A percentile compares a stretch with the other conserved stretches of the same genome.
Evolutionary conservation across 2,329 filamentous ascomycete species (phyloP).

Genomic region (Talaromyces marneffei): DNA sequence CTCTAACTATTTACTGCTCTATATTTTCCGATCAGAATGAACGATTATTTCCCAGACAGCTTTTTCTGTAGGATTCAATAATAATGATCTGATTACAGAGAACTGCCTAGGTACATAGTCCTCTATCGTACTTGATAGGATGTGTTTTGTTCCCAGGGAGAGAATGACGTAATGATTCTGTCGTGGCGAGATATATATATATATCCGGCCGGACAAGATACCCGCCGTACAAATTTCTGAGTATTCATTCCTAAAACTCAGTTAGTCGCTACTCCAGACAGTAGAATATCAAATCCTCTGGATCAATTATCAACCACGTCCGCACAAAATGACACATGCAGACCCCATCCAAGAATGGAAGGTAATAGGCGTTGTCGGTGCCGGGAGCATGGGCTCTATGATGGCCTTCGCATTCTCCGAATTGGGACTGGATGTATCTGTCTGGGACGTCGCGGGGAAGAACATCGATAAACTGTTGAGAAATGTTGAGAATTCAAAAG

Average conservation of each 20-base stretch:
- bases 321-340: constrained; percentile 10
- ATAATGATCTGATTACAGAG: too few species aligned
- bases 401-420: constrained; percentile 39
- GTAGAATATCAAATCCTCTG: background rate
- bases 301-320: background rate
- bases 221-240: background rate
- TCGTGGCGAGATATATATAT: background rate
- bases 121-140: too few species aligned
- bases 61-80: background rate
- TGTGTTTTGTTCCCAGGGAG: too few species aligned
- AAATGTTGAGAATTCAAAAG: constrained; percentile 17
- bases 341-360: constrained; percentile 27
- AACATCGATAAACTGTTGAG: constrained; percentile 31
- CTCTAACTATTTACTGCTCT: background rate
- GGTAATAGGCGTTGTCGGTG: constrained; percentile 36
- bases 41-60: background rate
- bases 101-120: too few species aligned
- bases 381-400: constrained; percentile 40
- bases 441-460: constrained; percentile 32
- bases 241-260: too few species aligned
- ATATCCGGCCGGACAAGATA: background rate
- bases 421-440: constrained; percentile 33
- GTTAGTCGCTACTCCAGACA: too few species aligned
- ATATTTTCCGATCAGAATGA: background rate
- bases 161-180: background rate